Conservation (phyloP, 345 rosid species). For the Salix brachista region DNA sequence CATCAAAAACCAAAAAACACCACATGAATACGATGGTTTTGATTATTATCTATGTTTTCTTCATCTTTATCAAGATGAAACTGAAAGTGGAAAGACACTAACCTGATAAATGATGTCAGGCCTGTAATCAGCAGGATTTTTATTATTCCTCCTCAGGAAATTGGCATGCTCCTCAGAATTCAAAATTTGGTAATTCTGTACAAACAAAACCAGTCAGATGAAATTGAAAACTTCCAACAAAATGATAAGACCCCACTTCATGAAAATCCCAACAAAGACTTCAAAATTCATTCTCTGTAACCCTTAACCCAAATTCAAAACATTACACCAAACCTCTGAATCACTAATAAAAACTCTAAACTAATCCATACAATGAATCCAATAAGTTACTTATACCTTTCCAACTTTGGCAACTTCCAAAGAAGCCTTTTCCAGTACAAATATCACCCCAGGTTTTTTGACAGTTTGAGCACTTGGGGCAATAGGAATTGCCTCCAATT, state of each 20-base stretch:
- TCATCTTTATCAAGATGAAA: no score
- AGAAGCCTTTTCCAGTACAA: slow-evolving; percentile 81
- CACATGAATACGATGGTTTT: no score
- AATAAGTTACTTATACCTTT: slow-evolving; percentile 36
- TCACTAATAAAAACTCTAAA: not conserved
- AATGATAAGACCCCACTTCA: not conserved
- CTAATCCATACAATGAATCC: not conserved
- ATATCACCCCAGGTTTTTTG: slow-evolving; percentile 44
- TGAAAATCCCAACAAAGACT: no score
- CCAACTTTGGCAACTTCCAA: slow-evolving; percentile 94
- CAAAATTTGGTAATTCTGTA: slow-evolving; percentile 75
- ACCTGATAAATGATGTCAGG: slow-evolving; percentile 91
- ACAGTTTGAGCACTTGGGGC: slow-evolving; percentile 23
- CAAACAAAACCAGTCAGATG: slow-evolving; percentile 4
- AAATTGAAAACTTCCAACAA: no score
- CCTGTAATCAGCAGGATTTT: slow-evolving; percentile 74
- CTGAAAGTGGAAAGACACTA: not conserved
- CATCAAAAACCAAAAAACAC: no score
- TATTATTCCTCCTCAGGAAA: slow-evolving; percentile 65
- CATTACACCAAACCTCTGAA: not conserved
- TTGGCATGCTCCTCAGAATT: slow-evolving; percentile 85
- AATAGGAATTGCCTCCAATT: slow-evolving; percentile 60
- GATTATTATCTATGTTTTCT: no score
- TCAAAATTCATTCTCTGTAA: no score
- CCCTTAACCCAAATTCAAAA: no score